Conservation (phyloP, 2,329 filamentous ascomycete genomes). For the Aspergillus proliferans region DNA sequence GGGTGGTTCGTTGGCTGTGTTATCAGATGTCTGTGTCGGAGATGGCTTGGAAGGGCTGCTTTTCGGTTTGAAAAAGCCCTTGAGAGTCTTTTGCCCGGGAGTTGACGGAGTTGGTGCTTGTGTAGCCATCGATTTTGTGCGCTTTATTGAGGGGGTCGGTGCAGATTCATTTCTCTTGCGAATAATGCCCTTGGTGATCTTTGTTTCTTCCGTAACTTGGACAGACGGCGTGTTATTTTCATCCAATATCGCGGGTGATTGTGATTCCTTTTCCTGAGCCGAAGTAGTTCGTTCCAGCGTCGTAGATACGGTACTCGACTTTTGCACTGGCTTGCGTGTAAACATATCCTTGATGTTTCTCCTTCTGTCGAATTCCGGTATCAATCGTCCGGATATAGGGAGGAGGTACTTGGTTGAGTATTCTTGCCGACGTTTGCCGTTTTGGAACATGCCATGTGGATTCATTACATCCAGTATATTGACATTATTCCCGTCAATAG, state of each 20-base stretch:
- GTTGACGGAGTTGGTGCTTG: slow-evolving; percentile 16
- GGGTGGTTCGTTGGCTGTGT: neutral
- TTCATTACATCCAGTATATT: slow-evolving; percentile 71
- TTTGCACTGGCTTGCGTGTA: slow-evolving; percentile 46
- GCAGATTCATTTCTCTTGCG: slow-evolving; percentile 32
- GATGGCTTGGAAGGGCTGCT: slow-evolving; percentile 3
- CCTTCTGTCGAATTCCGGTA: slow-evolving; percentile 81
- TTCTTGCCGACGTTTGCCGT: slow-evolving; percentile 59
- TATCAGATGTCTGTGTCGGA: neutral
- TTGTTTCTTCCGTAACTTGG: neutral
- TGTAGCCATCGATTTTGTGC: slow-evolving; percentile 40
- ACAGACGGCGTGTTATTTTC: neutral
- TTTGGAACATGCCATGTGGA: slow-evolving; percentile 61
- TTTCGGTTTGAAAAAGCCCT: slow-evolving; percentile 72
- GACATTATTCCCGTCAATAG: slow-evolving; percentile 43
- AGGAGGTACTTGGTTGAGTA: slow-evolving; percentile 62
- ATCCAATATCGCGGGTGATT: neutral
- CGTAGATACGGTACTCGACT: slow-evolving; percentile 5
- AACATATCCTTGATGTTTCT: slow-evolving; percentile 94
- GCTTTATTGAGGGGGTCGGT: slow-evolving; percentile 40
- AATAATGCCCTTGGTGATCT: slow-evolving; percentile 11
- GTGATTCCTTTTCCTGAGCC: slow-evolving; percentile 1
- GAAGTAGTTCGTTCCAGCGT: neutral
- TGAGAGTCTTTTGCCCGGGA: slow-evolving; percentile 59
- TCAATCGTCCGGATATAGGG: slow-evolving; percentile 70